Evolutionary conservation across 805 yeast species (phyloP), one percentile per base, ranked within the genome.

Genomic region (Candida germanica): DNA sequence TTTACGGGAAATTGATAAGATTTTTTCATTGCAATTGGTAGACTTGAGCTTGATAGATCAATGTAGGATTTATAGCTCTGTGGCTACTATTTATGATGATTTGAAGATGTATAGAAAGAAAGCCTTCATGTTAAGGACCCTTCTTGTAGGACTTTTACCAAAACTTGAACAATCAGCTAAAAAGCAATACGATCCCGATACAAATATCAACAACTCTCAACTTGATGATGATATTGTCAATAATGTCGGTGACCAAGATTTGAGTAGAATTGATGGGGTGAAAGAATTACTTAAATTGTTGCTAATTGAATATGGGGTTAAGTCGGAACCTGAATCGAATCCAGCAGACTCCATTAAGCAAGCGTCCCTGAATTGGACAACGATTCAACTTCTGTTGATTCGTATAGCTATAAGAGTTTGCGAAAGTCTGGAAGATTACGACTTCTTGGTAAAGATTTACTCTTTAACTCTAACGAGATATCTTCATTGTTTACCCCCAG

Each of bases 21-120:
- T 67, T 3, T 65, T 61, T 39, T 51, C 59, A 5, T 48, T 66
- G 19, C 69, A 64, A 41, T 43, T 66, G 24, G 48, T 51, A 2
- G 64, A 64, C 27, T 44, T 67, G 48, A 63, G 71, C 9, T 45
- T 75, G 1, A 49, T 60, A 7, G 74, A 79, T 5, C 88, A 82
- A 49, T 70, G 80, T 38, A 64, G 75, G 28, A 70, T 88, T 0
- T 81, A 83, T 53, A 71, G 81, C 14, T 71, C 83, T 0, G 59
- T 89, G 43, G 83, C 93, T 0, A 53, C 77, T 2, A 61, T 86
- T 1, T 87, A 81, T 54, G 66, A 75, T 2, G 74, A 71, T 20
- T 64, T 87, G 31, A 79, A 79, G 1, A 69, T 83, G 50, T 38
- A 52, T 8, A 68, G 97, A 42, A 89, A 88, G 48, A 71, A 79